Conservation (phyloP, 148 eudicot genomes). For the Polygonum aviculare region DNA sequence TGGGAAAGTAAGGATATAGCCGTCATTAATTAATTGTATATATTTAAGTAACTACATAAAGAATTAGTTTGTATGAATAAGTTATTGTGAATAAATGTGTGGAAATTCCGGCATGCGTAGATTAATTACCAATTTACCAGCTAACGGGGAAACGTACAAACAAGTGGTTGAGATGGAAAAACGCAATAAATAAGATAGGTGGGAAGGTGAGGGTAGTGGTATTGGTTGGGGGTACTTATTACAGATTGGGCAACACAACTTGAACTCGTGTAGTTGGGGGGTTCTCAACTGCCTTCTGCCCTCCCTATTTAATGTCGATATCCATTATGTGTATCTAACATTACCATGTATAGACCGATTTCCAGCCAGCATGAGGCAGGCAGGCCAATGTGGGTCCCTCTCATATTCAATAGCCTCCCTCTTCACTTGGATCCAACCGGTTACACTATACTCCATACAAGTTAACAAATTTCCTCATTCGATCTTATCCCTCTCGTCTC, state of each 20-base stretch:
- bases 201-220: not conserved
- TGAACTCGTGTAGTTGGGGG: slow-evolving; percentile 19
- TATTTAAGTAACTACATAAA: not conserved
- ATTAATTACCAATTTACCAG: not conserved
- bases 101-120: not conserved
- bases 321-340: too few species aligned
- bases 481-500: too few species aligned
- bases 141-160: not conserved
- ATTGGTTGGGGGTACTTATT: slow-evolving; percentile 33
- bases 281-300: slow-evolving; percentile 15
- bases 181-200: slow-evolving; percentile 3
- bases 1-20: not conserved
- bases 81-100: slow-evolving; percentile 3
- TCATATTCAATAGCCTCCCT: too few species aligned
- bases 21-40: not conserved
- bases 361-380: too few species aligned
- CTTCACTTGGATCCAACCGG: too few species aligned
- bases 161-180: not conserved
- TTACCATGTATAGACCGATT: too few species aligned
- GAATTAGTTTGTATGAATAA: not conserved
- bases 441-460: too few species aligned
- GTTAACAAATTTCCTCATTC: too few species aligned
- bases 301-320: not conserved
- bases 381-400: too few species aligned
- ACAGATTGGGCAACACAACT: slow-evolving; percentile 18